Percentiles rank a stretch among this genome's conserved stretches.
These are phyloP conservation scores for Alternaria conjuncta DNA, from an alignment of 2,329 filamentous ascomycete genomes.

Conservation along the genomic window DNA sequence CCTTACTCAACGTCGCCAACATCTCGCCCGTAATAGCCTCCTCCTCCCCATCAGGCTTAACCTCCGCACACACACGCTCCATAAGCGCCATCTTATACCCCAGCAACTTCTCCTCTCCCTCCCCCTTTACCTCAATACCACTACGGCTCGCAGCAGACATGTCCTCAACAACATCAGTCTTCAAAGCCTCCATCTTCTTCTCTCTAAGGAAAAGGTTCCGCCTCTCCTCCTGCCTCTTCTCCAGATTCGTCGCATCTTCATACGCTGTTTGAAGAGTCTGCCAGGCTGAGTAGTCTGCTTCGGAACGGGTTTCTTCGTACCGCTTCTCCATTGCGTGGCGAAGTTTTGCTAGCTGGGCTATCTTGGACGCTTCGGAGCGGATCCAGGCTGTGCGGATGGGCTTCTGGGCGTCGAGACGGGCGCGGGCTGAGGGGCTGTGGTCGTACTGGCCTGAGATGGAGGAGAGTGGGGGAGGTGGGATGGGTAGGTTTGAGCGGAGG, in stretches of 20 bases:
- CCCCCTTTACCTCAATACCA: rapidly evolving
- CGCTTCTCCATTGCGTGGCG: neutral
- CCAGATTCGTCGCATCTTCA: slow-evolving; percentile 13
- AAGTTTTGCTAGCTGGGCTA: slow-evolving; percentile 6
- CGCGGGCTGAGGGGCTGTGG: neutral
- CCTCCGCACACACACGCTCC: slow-evolving; percentile 25
- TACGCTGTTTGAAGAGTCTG: neutral
- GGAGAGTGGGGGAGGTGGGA: slow-evolving; percentile 9
- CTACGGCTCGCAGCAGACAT: neutral
- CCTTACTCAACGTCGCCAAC: slow-evolving; percentile 10
- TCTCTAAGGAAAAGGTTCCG: slow-evolving; percentile 24
- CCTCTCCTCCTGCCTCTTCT: slow-evolving; percentile 21
- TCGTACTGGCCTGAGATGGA: neutral
- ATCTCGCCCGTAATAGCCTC: slow-evolving; percentile 3
- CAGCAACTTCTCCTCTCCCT: slow-evolving; percentile 5
- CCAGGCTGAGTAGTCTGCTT: slow-evolving; percentile 9
- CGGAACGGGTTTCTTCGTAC: neutral
- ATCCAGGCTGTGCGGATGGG: slow-evolving; percentile 24
- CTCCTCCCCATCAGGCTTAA: neutral
- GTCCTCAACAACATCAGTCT: slow-evolving; percentile 5
- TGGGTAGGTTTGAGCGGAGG: neutral
- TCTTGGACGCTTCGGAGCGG: slow-evolving; percentile 7
- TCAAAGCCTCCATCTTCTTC: slow-evolving; percentile 17
- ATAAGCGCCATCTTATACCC: slow-evolving; percentile 28
- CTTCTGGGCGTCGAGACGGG: slow-evolving; percentile 11